Percentiles rank a stretch among this genome's conserved stretches.
Evolutionary conservation across 2,329 filamentous ascomycete species (phyloP).

Genomic region (Penicillium sp.): DNA sequence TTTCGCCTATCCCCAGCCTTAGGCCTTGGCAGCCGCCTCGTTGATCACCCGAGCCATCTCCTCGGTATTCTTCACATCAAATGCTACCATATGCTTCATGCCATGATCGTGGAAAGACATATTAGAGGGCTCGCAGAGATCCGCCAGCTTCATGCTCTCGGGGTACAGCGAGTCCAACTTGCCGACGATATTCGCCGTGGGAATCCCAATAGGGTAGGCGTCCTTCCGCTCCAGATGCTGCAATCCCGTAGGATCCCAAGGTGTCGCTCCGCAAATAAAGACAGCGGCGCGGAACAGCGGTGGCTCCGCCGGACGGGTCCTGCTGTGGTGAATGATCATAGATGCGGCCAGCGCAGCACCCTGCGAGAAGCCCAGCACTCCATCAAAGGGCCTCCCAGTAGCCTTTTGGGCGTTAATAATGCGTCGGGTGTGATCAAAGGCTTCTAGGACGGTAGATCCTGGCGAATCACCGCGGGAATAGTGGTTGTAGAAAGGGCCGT

Average conservation of each 20-base stretch:
- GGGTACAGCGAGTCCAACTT: slow-evolving; percentile 35
- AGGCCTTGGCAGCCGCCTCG: slow-evolving; percentile 26
- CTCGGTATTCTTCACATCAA: slow-evolving; percentile 32
- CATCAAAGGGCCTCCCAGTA: slow-evolving; percentile 34
- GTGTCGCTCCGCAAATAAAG: slow-evolving; percentile 31
- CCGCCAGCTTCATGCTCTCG: slow-evolving; percentile 31
- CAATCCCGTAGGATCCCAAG: slow-evolving; percentile 28
- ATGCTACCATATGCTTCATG: slow-evolving; percentile 35
- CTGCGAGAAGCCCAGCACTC: slow-evolving; percentile 35
- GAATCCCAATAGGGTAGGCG: slow-evolving; percentile 32
- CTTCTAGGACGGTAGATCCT: slow-evolving; percentile 23
- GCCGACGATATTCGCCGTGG: slow-evolving; percentile 43
- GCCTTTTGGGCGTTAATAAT: slow-evolving; percentile 15
- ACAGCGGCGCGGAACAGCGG: slow-evolving; percentile 34
- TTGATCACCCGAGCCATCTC: slow-evolving; percentile 30
- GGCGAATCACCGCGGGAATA: slow-evolving; percentile 27
- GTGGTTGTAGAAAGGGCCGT: slow-evolving; percentile 36
- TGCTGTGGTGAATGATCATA: slow-evolving; percentile 25
- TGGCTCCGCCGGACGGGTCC: slow-evolving; percentile 16
- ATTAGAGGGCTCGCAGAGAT: slow-evolving; percentile 35
- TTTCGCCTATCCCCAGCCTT: not conserved
- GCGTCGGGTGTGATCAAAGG: slow-evolving; percentile 27
- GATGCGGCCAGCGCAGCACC: slow-evolving; percentile 32
- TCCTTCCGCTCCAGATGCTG: slow-evolving; percentile 14
- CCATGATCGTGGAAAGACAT: slow-evolving; percentile 40